Evolutionary conservation across 495 filamentous ascomycete genomes (phyloP).

Genomic region (Aspergillus bridgeri): DNA sequence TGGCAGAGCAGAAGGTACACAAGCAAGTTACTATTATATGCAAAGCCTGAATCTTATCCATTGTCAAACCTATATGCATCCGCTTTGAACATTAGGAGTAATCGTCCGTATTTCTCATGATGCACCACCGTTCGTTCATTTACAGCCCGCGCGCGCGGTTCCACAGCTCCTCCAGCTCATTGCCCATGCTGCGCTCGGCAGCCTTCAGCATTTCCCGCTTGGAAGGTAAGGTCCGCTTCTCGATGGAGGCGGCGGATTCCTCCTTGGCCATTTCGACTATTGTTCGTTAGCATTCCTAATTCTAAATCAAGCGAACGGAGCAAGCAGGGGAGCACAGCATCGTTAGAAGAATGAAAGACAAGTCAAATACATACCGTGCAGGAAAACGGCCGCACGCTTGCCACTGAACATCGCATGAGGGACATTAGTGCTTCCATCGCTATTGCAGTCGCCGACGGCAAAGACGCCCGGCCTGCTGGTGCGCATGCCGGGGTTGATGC

Average conservation of each 20-base stretch:
- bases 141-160: conserved; percentile 12
- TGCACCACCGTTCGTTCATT: background rate
- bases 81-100: too few relatives aligned
- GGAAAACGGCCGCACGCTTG: conserved; percentile 52
- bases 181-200: conserved; percentile 29
- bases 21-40: too few relatives aligned
- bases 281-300: conserved; percentile 7
- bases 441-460: conserved; percentile 55
- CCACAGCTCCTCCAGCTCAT: conserved; percentile 30
- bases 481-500: conserved; percentile 30
- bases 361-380: conserved; percentile 48
- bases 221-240: conserved; percentile 26
- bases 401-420: conserved; percentile 58
- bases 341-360: background rate
- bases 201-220: conserved; percentile 28
- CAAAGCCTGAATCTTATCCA: too few relatives aligned
- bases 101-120: background rate
- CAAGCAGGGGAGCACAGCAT: too few relatives aligned
- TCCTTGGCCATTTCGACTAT: conserved; percentile 36
- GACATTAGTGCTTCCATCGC: conserved; percentile 55
- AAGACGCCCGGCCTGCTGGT: conserved; percentile 51
- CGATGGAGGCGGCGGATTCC: conserved; percentile 31
- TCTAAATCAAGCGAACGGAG: background rate
- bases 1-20: too few relatives aligned
- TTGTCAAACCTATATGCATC: too few relatives aligned